A percentile compares a stretch with the other conserved stretches of the same genome.
Evolutionary conservation across 441 rosid genomes (phyloP).

Genomic region (Oxalis stricta): DNA sequence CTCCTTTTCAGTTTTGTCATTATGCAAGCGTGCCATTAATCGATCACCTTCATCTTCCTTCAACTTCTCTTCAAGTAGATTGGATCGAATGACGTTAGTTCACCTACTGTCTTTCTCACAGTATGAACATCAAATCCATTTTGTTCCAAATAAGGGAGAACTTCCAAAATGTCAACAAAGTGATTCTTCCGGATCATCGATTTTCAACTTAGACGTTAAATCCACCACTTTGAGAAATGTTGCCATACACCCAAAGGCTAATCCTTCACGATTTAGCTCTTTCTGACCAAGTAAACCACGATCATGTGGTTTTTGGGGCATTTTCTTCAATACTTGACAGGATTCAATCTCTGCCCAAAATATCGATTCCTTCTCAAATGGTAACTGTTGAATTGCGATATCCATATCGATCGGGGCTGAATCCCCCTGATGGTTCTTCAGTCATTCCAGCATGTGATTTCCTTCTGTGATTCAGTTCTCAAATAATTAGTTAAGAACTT

Average conservation of each 20-base stretch:
- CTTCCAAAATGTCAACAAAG: constrained; percentile 1
- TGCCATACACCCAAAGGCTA: constrained; percentile 9
- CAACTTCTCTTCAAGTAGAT: background rate
- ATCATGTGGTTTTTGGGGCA: constrained; percentile 9
- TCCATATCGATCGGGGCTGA: too few relatives aligned
- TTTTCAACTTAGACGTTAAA: constrained; percentile 1
- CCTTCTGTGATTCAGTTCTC: too few relatives aligned
- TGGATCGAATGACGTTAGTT: background rate
- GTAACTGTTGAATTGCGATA: constrained; percentile 9
- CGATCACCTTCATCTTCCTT: background rate
- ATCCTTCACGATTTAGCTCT: constrained; percentile 6
- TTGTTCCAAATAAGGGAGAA: background rate
- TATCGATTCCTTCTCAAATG: constrained; percentile 6
- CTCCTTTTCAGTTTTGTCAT: too few relatives aligned
- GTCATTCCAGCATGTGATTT: too few relatives aligned
- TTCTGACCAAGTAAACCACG: background rate
- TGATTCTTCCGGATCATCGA: background rate
- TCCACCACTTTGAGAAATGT: constrained; percentile 21
- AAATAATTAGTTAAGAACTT: too few relatives aligned
- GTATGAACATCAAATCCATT: constrained; percentile 2
- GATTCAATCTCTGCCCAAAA: background rate
- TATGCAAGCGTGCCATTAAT: too few relatives aligned
- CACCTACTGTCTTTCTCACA: background rate
- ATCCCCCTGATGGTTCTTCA: too few relatives aligned
- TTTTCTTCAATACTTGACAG: constrained; percentile 8